Evolutionary conservation across 441 rosid species (phyloP), one percentile per base, ranked within the genome.

Genomic region (Pelargonium exstipulatum): DNA sequence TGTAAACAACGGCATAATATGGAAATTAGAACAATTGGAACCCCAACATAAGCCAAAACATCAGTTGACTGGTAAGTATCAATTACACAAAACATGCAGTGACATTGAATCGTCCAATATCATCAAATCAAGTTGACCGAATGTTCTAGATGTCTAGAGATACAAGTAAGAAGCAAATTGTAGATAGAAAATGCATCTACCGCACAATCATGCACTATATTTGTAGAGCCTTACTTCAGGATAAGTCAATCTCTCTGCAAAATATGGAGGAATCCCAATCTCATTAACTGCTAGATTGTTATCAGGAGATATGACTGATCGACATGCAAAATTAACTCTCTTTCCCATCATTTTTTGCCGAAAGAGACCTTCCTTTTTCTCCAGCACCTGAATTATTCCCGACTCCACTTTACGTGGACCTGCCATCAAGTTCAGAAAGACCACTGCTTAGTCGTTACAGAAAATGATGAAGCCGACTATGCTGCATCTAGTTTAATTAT

Each of bases 331-430:
- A 82, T 95, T 95, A 66, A 95, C 99, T 79, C 99, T 85, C 87
- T 95, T 95, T 72, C 99, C 99, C 99, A 95, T 95, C 98, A 95
- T 85, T 77, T 92, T 95, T 75, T 95, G 99, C 51, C 99, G 95
- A 75, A 92, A 95, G 66, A 95, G 71, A 69, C 99, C 99, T 81
- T 95, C 98, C 78, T 95, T 95, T 78, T 85, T 95, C 85, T 95
- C 99, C 75, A 95, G 90, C 82, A 92, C 81, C 77, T 95, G 99
- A 74, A 91, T 86, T 76, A 92, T 90, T 69, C 99, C 99, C 14
- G 85, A 68, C 65, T 79, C 76, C 57, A 73, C 74, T 49, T 90
- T 93, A 85, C 65, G 87, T 81, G 79, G 83, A 81, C 88, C 84
- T 77, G 78, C 86, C 95, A 89, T 80, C 57, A 48, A 76, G 64